A percentile compares a stretch with the other conserved stretches of the same genome.
These are phyloP conservation scores for Pseudoneurospora amorphoporcata DNA, from an alignment of 495 filamentous ascomycete species.

Conservation along the genomic window DNA sequence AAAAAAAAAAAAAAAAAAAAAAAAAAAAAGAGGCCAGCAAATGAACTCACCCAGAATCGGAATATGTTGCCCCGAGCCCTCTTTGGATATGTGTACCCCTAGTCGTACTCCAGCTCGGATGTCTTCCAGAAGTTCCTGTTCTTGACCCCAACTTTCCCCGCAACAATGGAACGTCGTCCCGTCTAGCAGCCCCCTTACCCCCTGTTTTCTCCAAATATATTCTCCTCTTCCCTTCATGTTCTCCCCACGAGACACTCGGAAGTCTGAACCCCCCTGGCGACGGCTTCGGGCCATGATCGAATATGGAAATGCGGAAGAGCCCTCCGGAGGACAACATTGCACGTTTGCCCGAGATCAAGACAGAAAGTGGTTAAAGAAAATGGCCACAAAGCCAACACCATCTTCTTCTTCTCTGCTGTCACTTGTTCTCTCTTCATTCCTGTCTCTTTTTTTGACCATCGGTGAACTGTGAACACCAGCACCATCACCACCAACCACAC, in stretches of 20 bases:
- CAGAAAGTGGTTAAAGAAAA: not conserved
- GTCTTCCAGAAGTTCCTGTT: not conserved
- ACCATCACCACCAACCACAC: not conserved
- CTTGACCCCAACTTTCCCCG: not conserved
- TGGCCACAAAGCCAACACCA: slow-evolving; percentile 1
- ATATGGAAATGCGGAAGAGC: slow-evolving; percentile 25
- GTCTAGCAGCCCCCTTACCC: not conserved
- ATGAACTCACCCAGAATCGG: not conserved
- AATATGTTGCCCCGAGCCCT: not conserved
- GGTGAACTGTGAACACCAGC: not conserved
- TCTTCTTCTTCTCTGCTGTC: not conserved
- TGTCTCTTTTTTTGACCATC: not conserved
- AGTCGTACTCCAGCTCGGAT: not conserved
- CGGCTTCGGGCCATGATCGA: slow-evolving; percentile 10
- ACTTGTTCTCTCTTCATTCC: not conserved
- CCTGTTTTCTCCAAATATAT: not conserved
- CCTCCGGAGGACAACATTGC: slow-evolving; percentile 27
- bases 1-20: too few species aligned
- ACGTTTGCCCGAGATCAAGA: slow-evolving; percentile 7
- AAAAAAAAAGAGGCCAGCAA: not conserved
- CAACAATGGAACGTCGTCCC: not conserved
- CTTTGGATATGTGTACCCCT: not conserved
- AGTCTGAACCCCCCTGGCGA: not conserved
- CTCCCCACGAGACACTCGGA: not conserved
- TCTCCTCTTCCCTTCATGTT: not conserved